Conservation (phyloP, 768 basidiomycete genomes). For the Chalciporus piperatus region DNA sequence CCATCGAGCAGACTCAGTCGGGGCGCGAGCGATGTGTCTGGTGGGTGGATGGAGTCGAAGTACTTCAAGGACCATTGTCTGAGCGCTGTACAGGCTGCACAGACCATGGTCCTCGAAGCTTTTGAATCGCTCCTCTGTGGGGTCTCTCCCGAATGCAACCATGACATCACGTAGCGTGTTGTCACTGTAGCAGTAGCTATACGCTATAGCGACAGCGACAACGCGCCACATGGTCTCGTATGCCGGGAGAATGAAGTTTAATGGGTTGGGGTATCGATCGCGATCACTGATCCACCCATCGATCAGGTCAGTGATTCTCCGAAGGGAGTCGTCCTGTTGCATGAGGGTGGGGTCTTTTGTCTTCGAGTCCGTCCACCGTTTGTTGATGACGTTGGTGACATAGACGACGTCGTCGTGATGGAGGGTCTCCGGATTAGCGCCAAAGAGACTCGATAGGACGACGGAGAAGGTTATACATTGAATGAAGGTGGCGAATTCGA, state of each 20-base stretch:
- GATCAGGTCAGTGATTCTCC: conserved; percentile 28
- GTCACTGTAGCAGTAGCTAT: conserved; percentile 22
- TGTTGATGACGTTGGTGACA: conserved; percentile 41
- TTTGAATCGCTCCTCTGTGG: conserved; percentile 20
- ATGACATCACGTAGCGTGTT: conserved; percentile 26
- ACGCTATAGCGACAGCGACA: conserved; percentile 45
- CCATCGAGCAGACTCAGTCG: conserved; percentile 1
- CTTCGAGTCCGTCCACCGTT: conserved; percentile 26
- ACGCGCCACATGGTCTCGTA: conserved; percentile 68
- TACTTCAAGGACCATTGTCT: conserved; percentile 26
- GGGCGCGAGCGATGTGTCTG: conserved; percentile 21
- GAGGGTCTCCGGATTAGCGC: conserved; percentile 29
- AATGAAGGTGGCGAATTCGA: conserved; percentile 38
- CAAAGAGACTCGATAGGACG: conserved; percentile 41
- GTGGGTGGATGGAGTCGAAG: conserved; percentile 30
- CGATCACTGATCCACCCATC: conserved; percentile 35
- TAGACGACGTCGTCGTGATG: conserved; percentile 34
- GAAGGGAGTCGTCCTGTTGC: conserved; percentile 29
- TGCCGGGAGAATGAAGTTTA: conserved; percentile 56
- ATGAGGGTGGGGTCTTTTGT: conserved; percentile 6
- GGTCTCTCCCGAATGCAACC: conserved; percentile 17
- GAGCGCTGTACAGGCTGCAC: conserved; percentile 15
- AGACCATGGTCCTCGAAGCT: conserved; percentile 11
- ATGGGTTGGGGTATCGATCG: conserved; percentile 32
- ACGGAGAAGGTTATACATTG: conserved; percentile 43